Conservation (phyloP, 2,329 filamentous ascomycete species). For the Exophiala dermatitidis region DNA sequence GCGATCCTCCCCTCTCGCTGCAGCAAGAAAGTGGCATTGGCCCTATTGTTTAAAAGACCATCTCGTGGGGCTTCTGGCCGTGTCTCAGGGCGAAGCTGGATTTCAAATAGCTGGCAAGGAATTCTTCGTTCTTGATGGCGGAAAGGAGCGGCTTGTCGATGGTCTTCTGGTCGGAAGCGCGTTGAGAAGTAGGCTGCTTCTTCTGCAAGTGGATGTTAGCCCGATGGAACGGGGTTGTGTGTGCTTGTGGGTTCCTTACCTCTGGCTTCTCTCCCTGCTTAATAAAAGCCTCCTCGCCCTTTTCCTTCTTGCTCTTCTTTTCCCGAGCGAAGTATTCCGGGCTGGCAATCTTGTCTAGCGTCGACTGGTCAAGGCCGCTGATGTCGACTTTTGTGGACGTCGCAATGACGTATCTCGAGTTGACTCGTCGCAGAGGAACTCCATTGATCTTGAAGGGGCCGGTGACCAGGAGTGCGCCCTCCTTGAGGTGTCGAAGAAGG, state of each 20-base stretch:
- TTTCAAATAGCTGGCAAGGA: constrained; percentile 87
- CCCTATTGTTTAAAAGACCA: constrained; percentile 71
- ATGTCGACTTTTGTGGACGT: constrained; percentile 51
- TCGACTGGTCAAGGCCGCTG: constrained; percentile 65
- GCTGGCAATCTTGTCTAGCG: constrained; percentile 76
- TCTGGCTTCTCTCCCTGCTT: constrained; percentile 97
- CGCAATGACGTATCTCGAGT: constrained; percentile 46
- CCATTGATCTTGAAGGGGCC: constrained; percentile 99
- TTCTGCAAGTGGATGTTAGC: constrained; percentile 58
- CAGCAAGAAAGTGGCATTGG: too few species aligned
- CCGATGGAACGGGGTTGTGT: not conserved
- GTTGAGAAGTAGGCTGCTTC: constrained; percentile 89
- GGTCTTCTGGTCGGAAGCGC: constrained; percentile 95
- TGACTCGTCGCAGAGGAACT: constrained; percentile 79
- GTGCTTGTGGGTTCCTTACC: constrained; percentile 52
- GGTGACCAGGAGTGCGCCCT: constrained; percentile 97
- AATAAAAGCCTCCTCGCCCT: constrained; percentile 97
- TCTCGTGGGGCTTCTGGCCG: constrained; percentile 99
- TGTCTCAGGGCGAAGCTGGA: constrained; percentile 97
- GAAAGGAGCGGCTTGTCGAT: constrained; percentile 93
- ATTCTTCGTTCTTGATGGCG: constrained; percentile 96
- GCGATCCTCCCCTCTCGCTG: not conserved
- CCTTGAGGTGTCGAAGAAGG: constrained; percentile 93
- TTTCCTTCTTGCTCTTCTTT: constrained; percentile 85
- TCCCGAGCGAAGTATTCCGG: constrained; percentile 94